Evolutionary conservation across 495 filamentous ascomycete species (phyloP), one percentile per base, ranked within the genome.

Genomic region (Podospora anserina): DNA sequence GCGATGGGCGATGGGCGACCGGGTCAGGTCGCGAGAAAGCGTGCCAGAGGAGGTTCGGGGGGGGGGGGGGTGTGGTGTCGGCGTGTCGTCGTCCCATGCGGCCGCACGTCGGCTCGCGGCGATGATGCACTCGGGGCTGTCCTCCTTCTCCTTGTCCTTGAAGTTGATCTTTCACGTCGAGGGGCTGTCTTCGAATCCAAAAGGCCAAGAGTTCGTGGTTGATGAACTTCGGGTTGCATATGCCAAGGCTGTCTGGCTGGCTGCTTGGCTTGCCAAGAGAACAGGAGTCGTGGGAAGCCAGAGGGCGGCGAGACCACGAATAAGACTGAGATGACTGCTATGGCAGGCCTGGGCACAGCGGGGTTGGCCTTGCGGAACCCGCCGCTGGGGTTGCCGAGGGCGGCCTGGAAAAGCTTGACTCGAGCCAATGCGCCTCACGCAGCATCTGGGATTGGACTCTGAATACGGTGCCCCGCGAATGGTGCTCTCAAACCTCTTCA

Each of bases 251-350:
- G 18, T 65, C 60, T 67, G 62, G 73, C 63, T 67, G 69, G 65
- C 58, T 76, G 72, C 72, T 76, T 72, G 75, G 73, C 73, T 67
- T 73, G 74, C 76, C 76, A 76, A 76, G 74, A 74, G 69, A 68
- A 64, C 55, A 58, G 65, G 71, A 71, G 67, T 39, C 65, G 61
- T 65, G 55, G 55, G 32, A 57, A 26, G 32, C 64, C 32, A 64
- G 67, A 61, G 56, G 59, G 20, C n/a, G 61, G 30, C 13, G 56
- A 27, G 60, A 18, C 64, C 60, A 65, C 34, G 68, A 69, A 58
- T 34, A 55, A 66, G 61, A 69, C 23, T 39, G 68, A 2, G 28
- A 4, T 19, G 55, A 26, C n/a, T 58, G 55, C 55, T 58, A n/a
- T 26, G n/a, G 39, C 15, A 49, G 13, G 39, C 61, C 62, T 66